These are phyloP conservation scores for Durio zibethinus DNA, from an alignment of 345 rosid genomes.

Conservation along the genomic window DNA sequence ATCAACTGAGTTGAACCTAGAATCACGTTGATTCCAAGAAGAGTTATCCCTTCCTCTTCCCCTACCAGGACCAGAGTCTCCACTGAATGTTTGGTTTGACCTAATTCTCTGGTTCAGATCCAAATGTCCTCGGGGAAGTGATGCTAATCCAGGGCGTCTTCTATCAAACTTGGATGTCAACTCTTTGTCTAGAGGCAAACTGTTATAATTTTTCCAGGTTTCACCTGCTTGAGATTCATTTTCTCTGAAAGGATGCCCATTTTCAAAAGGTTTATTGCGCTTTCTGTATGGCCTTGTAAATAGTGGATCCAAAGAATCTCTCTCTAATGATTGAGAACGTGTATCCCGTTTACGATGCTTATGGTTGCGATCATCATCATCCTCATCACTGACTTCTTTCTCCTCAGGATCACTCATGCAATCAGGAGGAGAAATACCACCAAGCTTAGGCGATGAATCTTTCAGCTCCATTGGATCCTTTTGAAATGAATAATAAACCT, in stretches of 20 bases:
- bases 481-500: conserved; percentile 10
- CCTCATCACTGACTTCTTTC: conserved; percentile 94
- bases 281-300: conserved; percentile 66
- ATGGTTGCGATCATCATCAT: conserved; percentile 97
- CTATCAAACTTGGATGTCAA: conserved; percentile 49
- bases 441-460: conserved; percentile 61
- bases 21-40: conserved; percentile 70
- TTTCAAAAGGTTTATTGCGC: conserved; percentile 55
- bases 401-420: conserved; percentile 76
- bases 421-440: conserved; percentile 58
- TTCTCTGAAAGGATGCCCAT: conserved; percentile 58
- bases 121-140: conserved; percentile 45
- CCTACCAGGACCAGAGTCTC: conserved; percentile 66
- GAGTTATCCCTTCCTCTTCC: conserved; percentile 85
- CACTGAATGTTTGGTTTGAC: conserved; percentile 49
- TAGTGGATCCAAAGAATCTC: conserved; percentile 54
- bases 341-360: conserved; percentile 82
- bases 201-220: conserved; percentile 38
- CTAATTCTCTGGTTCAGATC: conserved; percentile 63
- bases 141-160: conserved; percentile 48
- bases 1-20: conserved; percentile 59
- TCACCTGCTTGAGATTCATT: conserved; percentile 52
- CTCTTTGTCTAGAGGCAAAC: conserved; percentile 42
- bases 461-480: conserved; percentile 62
- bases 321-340: conserved; percentile 66